Evolutionary conservation across 2,329 filamentous ascomycete genomes (phyloP), one percentile per base, ranked within the genome.

Genomic region (Paraphaeosphaeria minitans): DNA sequence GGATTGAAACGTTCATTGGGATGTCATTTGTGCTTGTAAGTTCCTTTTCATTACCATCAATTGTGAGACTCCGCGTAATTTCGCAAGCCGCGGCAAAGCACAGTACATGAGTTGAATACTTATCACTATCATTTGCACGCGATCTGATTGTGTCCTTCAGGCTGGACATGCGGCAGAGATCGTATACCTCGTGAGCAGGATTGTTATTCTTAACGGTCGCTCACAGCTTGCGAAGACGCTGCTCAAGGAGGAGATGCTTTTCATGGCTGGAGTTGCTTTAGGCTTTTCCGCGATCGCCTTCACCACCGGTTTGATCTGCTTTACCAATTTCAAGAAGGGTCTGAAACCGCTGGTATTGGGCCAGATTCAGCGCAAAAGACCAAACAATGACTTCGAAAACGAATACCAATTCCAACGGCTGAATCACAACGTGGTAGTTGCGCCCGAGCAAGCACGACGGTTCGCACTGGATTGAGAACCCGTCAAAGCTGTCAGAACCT

Each of bases 171-270:
- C n/a, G 9, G 47, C 47, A 3, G 65, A 60, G 29, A 66, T 70
- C 1, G 61, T 64, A 14, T 70, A 69, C 43, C 37, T 70, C 1
- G 35, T 65, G 16, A 68, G 58, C 57, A 59, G 66, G 13, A 60
- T 70, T 8, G n/a, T 69, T 6, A 43, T 65, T 16, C 61, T 71
- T 13, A 49, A 60, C 16, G 65, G 65, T 2, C 24, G 57, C 5
- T 53, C 59, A 1, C 10, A 13, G 5, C 48, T 56, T 8, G 43
- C 67, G 0, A 52, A 48, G 0, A 68, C 67, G 0, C n/a, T 59
- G 7, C 45, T 70, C 47, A 71, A 66, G 43, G 58, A 69, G 29
- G 63, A 70, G 43, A 70, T 69, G 64, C 45, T 66, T 2, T 59
- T 70, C n/a, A 69, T 66, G 24, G 51, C 64, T 19, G 33, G 50